These are phyloP conservation scores for Melastoma candidum DNA, from an alignment of 441 rosid species.

Conservation along the genomic window DNA sequence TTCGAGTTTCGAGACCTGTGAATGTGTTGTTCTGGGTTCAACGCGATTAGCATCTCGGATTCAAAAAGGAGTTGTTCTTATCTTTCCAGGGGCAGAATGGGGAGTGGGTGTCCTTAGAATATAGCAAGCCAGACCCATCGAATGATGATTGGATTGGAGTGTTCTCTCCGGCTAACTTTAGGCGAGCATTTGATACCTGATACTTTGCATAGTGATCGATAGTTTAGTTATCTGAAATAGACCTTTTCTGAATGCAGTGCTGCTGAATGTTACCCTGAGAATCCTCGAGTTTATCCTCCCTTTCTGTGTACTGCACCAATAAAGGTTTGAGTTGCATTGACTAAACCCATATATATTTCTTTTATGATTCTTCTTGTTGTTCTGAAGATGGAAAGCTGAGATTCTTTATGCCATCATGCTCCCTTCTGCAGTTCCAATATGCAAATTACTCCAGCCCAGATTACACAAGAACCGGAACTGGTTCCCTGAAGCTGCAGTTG, in stretches of 20 bases:
- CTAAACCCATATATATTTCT: slow-evolving; percentile 3
- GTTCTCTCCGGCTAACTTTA: slow-evolving; percentile 81
- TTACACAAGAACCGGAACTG: slow-evolving; percentile 46
- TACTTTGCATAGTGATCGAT: not conserved
- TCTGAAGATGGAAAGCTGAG: not conserved
- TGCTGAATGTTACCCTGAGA: slow-evolving; percentile 44
- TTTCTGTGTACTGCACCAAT: slow-evolving; percentile 60
- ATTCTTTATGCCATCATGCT: slow-evolving; percentile 4
- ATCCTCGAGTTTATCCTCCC: slow-evolving; percentile 39
- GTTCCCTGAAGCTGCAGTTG: slow-evolving; percentile 56
- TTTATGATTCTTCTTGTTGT: not conserved
- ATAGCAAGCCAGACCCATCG: slow-evolving; percentile 41
- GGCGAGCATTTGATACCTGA: slow-evolving; percentile 22
- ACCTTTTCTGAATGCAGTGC: slow-evolving; percentile 26
- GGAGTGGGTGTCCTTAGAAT: slow-evolving; percentile 49
- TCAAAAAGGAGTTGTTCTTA: not conserved
- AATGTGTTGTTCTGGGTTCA: not conserved
- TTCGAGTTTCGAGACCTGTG: not conserved
- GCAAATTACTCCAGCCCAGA: slow-evolving; percentile 57
- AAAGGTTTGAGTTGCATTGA: slow-evolving; percentile 34
- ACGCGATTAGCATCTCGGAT: not conserved
- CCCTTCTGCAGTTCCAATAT: slow-evolving; percentile 47
- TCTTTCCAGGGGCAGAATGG: slow-evolving; percentile 47
- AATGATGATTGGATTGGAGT: slow-evolving; percentile 84
- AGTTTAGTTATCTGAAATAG: slow-evolving; percentile 1